These are phyloP conservation scores for Nannochloropsis salina DNA, from an alignment of 108 stramenopile genomes.

Conservation along the genomic window DNA sequence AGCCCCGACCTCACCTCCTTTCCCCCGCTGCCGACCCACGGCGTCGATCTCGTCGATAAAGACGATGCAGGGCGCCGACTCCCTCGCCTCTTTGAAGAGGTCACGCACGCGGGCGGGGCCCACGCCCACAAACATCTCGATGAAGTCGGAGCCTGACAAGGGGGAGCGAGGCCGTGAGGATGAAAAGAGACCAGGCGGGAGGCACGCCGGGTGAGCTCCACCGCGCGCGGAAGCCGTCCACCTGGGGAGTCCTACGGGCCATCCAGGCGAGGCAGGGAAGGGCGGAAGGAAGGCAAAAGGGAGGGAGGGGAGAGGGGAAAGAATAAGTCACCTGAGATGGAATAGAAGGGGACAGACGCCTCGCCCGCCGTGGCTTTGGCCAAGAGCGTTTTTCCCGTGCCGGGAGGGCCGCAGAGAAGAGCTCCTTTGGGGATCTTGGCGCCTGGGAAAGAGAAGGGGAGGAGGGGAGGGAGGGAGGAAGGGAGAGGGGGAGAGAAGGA, in stretches of 20 bases:
- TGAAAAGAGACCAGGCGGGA: no score
- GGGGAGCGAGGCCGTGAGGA: no score
- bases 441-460: constrained; percentile 30
- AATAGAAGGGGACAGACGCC: constrained; percentile 89
- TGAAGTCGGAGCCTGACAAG: constrained; percentile 74
- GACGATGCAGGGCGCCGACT: constrained; percentile 87
- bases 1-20: constrained; percentile 50
- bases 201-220: no score
- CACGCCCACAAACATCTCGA: constrained; percentile 99
- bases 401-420: constrained; percentile 85
- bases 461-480: background rate
- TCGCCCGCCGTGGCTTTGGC: constrained; percentile 99
- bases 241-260: no score
- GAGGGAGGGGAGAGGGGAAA: background rate
- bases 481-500: background rate
- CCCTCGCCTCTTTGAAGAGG: constrained; percentile 86
- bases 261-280: background rate
- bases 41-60: constrained; percentile 99
- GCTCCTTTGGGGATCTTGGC: constrained; percentile 97
- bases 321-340: constrained; percentile 62
- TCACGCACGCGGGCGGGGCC: constrained; percentile 95
- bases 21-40: constrained; percentile 86
- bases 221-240: no score
- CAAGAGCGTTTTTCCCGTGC: constrained; percentile 92
- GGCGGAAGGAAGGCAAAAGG: background rate